These are phyloP conservation scores for Saccharomycopsis hybrid DNA, from an alignment of 1,139 yeast species.

Conservation along the genomic window DNA sequence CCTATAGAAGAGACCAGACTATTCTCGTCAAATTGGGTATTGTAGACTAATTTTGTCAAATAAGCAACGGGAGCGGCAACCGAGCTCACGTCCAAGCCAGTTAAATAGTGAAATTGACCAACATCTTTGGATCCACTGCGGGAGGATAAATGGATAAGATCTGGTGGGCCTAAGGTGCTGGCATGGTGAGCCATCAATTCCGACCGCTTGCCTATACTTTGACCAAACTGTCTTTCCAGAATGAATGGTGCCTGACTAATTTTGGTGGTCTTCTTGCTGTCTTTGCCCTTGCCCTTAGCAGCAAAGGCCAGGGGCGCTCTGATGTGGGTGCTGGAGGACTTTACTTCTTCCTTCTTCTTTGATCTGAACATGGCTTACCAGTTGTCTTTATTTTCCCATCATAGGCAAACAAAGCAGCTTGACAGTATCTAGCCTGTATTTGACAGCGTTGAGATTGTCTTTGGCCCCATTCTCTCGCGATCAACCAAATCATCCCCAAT, in stretches of 20 bases:
- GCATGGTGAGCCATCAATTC: constrained; percentile 28
- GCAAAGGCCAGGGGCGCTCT: constrained; percentile 4
- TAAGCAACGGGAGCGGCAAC: constrained; percentile 63
- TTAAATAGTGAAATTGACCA: constrained; percentile 40
- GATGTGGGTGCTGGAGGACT: constrained; percentile 15
- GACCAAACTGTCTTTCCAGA: constrained; percentile 28
- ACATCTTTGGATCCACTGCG: constrained; percentile 35
- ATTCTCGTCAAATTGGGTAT: constrained; percentile 28
- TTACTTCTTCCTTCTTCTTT: constrained; percentile 15
- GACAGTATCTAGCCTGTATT: too few relatives aligned
- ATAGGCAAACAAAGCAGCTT: background rate
- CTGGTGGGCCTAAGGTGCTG: constrained; percentile 74
- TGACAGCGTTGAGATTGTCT: too few relatives aligned
- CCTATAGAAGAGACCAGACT: background rate
- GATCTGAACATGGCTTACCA: constrained; percentile 9
- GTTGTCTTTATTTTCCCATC: background rate
- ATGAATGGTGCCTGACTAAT: constrained; percentile 15
- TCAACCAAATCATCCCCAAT: too few relatives aligned
- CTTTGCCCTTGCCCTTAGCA: background rate
- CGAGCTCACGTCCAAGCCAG: constrained; percentile 58
- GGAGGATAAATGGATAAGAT: constrained; percentile 64
- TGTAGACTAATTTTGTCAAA: constrained; percentile 62
- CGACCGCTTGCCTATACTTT: constrained; percentile 28
- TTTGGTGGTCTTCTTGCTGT: constrained; percentile 1
- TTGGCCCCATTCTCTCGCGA: too few relatives aligned